A percentile compares a stretch with the other conserved stretches of the same genome.
Evolutionary conservation across 805 yeast species (phyloP).

Genomic region (Sugiyamaella floridensis): DNA sequence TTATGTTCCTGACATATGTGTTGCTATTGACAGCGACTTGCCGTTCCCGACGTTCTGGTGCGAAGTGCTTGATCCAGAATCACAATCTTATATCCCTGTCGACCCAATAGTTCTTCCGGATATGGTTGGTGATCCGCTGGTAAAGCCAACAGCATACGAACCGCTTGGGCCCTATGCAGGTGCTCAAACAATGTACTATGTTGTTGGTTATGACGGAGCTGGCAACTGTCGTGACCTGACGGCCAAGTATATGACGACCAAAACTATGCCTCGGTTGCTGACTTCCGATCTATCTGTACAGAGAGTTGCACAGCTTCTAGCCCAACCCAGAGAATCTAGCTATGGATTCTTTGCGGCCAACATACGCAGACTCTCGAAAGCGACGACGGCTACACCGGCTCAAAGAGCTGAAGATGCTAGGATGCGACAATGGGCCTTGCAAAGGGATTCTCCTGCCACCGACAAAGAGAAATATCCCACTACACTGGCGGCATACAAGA

Average conservation of each 20-base stretch:
- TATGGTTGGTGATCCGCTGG: constrained; percentile 46
- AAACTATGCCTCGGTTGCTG: not conserved
- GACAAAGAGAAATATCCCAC: not conserved
- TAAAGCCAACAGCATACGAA: constrained; percentile 49
- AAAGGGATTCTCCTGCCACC: not conserved
- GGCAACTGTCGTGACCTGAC: constrained; percentile 68
- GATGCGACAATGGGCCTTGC: not conserved
- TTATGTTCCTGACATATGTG: not conserved
- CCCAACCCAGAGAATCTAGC: not conserved
- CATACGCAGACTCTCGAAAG: not conserved
- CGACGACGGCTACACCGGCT: not conserved
- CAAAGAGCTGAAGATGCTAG: not conserved
- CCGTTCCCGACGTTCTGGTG: constrained; percentile 42
- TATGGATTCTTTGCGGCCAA: not conserved
- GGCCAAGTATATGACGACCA: constrained; percentile 46
- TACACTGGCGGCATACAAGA: constrained; percentile 29
- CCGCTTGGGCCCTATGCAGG: constrained; percentile 44
- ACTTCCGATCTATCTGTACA: not conserved
- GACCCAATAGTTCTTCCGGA: constrained; percentile 58
- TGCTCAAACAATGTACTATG: constrained; percentile 44
- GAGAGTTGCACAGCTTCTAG: not conserved
- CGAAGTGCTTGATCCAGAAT: constrained; percentile 70
- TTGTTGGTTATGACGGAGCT: constrained; percentile 56
- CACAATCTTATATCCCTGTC: constrained; percentile 62
- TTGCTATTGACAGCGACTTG: not conserved